A percentile compares a stretch with the other conserved stretches of the same genome.
Evolutionary conservation across 352 stramenopile species (phyloP).

Genomic region (Elongisporangium prolatum): DNA sequence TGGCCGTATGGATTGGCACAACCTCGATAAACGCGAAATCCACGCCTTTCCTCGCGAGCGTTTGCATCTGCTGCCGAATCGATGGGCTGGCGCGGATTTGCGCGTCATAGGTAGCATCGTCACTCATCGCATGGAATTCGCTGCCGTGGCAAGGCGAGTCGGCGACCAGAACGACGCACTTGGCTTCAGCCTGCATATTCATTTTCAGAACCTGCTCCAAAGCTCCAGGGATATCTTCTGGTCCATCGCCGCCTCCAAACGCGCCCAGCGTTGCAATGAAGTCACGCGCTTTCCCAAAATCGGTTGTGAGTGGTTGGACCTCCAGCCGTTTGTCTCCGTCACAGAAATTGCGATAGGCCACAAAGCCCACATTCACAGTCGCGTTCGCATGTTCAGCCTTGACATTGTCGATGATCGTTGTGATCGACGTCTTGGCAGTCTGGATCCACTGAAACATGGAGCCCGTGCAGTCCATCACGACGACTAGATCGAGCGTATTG

Average conservation of each 20-base stretch:
- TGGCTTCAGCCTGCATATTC: conserved; percentile 18
- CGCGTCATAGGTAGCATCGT: conserved; percentile 5
- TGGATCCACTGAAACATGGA: conserved; percentile 34
- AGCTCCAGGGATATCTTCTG: conserved; percentile 33
- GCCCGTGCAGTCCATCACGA: conserved; percentile 39
- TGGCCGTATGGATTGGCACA: conserved; percentile 12
- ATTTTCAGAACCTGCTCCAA: conserved; percentile 22
- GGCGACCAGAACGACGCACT: conserved; percentile 25
- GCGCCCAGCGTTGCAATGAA: conserved; percentile 23
- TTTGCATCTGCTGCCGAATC: conserved; percentile 30
- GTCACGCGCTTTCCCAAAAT: conserved; percentile 8
- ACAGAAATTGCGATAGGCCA: conserved; percentile 40
- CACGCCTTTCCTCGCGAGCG: conserved; percentile 19
- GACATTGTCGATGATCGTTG: conserved; percentile 26
- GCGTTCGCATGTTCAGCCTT: conserved; percentile 15
- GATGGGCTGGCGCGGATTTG: conserved; percentile 23
- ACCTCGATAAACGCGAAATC: conserved; percentile 42
- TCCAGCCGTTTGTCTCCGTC: conserved; percentile 19
- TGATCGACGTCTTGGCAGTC: conserved; percentile 19
- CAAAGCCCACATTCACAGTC: conserved; percentile 27
- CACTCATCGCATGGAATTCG: conserved; percentile 14
- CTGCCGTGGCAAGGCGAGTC: conserved; percentile 31
- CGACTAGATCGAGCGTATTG: conserved; percentile 32
- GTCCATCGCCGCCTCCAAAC: conserved; percentile 23
- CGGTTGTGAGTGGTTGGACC: conserved; percentile 12